Evolutionary conservation across 2,329 filamentous ascomycete genomes (phyloP).

Genomic region (Colletotrichum tropicale): DNA sequence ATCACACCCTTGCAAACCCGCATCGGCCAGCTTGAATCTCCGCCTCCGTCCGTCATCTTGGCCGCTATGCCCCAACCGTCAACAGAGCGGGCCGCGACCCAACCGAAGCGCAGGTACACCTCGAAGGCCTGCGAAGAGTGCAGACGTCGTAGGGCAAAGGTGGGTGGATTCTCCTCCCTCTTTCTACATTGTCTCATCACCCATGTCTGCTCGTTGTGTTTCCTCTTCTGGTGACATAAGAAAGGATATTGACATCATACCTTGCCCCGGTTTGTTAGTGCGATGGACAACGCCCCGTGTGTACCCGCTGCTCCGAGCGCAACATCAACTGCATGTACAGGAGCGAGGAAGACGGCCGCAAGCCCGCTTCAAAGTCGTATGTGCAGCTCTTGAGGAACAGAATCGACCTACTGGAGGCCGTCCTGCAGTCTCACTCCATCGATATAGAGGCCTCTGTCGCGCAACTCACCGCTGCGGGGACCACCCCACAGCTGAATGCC

Average conservation of each 20-base stretch:
- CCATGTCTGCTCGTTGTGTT: neutral
- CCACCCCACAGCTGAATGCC: neutral
- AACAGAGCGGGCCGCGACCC: constrained; percentile 2
- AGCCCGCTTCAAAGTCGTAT: constrained; percentile 38
- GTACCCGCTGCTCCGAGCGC: constrained; percentile 33
- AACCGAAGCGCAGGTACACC: constrained; percentile 23
- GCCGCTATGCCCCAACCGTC: constrained; percentile 6
- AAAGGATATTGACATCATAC: neutral
- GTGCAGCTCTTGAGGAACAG: constrained; percentile 35
- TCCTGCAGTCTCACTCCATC: constrained; percentile 31
- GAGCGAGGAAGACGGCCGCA: constrained; percentile 34
- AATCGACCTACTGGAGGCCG: constrained; percentile 33
- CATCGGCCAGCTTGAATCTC: neutral
- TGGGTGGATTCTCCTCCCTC: constrained; percentile 5
- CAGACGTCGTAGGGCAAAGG: constrained; percentile 39
- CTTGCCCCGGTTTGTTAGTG: constrained; percentile 26
- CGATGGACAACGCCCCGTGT: constrained; percentile 34
- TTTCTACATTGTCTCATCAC: neutral
- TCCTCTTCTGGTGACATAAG: no score
- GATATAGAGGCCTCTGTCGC: constrained; percentile 30
- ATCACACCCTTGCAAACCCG: neutral
- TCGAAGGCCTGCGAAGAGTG: constrained; percentile 39
- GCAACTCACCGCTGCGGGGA: neutral
- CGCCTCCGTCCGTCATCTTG: neutral
- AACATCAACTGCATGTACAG: constrained; percentile 32